Conservation (phyloP, 2,329 filamentous ascomycete species). For the Colletotrichum incanum region DNA sequence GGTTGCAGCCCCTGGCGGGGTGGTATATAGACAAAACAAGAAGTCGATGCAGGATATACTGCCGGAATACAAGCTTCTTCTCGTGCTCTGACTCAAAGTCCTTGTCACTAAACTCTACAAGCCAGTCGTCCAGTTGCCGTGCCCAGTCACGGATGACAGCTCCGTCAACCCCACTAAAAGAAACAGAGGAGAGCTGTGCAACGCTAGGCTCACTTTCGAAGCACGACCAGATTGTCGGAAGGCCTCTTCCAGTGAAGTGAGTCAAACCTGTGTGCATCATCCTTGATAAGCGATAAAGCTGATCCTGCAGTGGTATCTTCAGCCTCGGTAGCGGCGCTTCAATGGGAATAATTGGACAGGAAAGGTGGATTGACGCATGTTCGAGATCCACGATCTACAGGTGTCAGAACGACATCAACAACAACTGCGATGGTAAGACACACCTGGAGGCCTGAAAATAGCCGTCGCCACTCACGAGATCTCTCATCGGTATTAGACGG, state of each 20-base stretch:
- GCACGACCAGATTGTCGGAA: constrained; percentile 62
- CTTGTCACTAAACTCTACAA: constrained; percentile 55
- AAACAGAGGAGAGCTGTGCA: constrained; percentile 44
- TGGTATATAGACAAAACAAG: constrained; percentile 62
- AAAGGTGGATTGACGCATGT: constrained; percentile 60
- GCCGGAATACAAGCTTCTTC: constrained; percentile 55
- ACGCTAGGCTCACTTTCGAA: constrained; percentile 46
- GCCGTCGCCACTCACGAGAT: constrained; percentile 57
- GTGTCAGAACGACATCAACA: neutral
- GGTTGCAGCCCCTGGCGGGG: constrained; percentile 56
- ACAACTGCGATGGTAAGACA: neutral
- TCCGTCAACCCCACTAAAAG: constrained; percentile 57
- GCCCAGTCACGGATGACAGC: constrained; percentile 61
- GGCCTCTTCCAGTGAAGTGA: constrained; percentile 58
- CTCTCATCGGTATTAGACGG: constrained; percentile 56
- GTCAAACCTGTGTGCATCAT: constrained; percentile 62
- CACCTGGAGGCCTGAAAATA: constrained; percentile 53
- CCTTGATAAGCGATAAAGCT: constrained; percentile 58
- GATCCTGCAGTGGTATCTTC: constrained; percentile 56
- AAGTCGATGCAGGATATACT: constrained; percentile 59
- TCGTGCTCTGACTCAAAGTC: constrained; percentile 53
- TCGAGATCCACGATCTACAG: constrained; percentile 60
- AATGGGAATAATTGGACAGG: constrained; percentile 58
- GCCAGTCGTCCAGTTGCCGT: constrained; percentile 58
- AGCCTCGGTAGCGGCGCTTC: constrained; percentile 56